Evolutionary conservation across 1,139 yeast species (phyloP), one percentile per base, ranked within the genome.

Genomic region (Eremothecium gossypii): DNA sequence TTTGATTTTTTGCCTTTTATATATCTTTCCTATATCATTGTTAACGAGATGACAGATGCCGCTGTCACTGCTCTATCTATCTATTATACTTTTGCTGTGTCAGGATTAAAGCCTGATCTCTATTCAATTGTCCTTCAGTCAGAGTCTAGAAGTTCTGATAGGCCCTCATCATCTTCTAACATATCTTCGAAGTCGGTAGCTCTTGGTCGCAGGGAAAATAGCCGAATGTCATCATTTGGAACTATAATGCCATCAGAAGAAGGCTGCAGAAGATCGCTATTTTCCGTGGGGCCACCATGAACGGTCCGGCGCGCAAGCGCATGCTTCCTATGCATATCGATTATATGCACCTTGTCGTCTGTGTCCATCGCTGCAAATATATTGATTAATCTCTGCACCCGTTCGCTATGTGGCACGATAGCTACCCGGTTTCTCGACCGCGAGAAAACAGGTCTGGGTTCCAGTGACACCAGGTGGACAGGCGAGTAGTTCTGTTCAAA

Each of bases 271-370:
- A 10, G 37, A 14, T 34, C 5, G 5, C 8, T 23, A 20, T 4
- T 20, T 34, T 23, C 37, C 9, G 37, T 29, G 6, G 31, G 13
- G 11, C 11, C 11, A 20, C 11, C 11, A 29, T 33, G 27, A 12
- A 8, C 20, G 7, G 13, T n/a, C 29, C 30, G 33, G 27, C 14
- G 37, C 6, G 58, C 57, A 11, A 55, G 46, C 37, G 60, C 53
- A 38, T 52, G 49, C 2, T 44, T 46, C 33, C 54, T 49, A 40
- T 57, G 57, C 57, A 58, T 57, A 6, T 49, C 55, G n/a, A 55
- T 51, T 12, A 45, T 54, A 13, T 45, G 43, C 12, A 43, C 40
- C 33, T 46, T 50, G 9, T 38, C 45, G 27, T 49, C 43, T 2
- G 40, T 38, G 8, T 43, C 43, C 38, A 55, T 38, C 10, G 45